Conservation (phyloP, 495 filamentous ascomycete species). For the Beverwykella pulmonaria region DNA sequence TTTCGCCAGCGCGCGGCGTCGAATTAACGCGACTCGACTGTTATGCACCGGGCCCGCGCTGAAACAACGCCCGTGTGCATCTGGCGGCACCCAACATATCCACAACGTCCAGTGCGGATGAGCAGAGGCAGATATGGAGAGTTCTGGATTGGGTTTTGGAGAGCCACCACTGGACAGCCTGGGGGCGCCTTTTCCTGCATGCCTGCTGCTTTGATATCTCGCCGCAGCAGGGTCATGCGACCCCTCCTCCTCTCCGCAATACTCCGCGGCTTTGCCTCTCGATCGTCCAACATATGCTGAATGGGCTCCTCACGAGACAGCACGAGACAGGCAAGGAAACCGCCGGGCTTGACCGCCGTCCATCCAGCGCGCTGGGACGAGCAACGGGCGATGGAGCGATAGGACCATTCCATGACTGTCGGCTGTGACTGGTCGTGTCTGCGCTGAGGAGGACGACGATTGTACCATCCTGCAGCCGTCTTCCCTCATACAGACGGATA, state of each 20-base stretch:
- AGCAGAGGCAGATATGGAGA: not conserved
- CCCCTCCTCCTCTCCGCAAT: not conserved
- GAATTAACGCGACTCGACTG: constrained; percentile 11
- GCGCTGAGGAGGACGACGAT: too few species aligned
- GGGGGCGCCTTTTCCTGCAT: not conserved
- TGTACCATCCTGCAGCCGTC: not conserved
- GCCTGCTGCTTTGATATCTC: constrained; percentile 19
- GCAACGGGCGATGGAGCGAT: not conserved
- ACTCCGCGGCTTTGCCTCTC: not conserved
- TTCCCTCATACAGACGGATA: too few species aligned
- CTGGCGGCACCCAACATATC: not conserved
- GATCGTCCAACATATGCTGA: constrained; percentile 3
- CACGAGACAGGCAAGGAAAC: not conserved
- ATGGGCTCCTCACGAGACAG: not conserved
- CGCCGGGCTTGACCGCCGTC: too few species aligned
- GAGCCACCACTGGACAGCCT: not conserved
- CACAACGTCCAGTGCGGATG: not conserved
- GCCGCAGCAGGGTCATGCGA: constrained; percentile 27
- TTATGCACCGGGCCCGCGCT: constrained; percentile 17
- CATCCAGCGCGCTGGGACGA: not conserved
- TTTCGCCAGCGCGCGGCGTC: too few species aligned
- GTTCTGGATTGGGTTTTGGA: not conserved
- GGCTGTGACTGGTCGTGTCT: not conserved
- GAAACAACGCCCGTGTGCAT: constrained; percentile 13
- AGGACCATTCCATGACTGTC: constrained; percentile 12